Percentiles rank a stretch among this genome's conserved stretches.
These are phyloP conservation scores for Sonneratia caseolaris DNA, from an alignment of 345 rosid species.

Conservation along the genomic window DNA sequence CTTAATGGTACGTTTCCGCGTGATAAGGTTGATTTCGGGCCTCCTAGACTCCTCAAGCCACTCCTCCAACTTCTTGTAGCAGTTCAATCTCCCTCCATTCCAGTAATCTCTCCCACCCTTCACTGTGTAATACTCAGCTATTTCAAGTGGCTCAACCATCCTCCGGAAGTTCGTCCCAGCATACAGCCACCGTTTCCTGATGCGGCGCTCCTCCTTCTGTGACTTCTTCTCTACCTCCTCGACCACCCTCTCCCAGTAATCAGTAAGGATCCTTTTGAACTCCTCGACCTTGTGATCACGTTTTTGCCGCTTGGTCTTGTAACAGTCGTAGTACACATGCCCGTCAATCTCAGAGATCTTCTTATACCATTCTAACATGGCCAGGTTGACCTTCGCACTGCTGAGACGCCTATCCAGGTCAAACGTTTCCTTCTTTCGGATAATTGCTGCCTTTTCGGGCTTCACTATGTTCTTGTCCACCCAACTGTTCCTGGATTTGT, in stretches of 20 bases:
- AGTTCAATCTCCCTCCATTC: conserved; percentile 32
- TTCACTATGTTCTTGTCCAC: neutral
- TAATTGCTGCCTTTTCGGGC: conserved; percentile 5
- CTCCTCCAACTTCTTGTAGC: conserved; percentile 35
- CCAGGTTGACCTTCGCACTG: conserved; percentile 31
- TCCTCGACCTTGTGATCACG: neutral
- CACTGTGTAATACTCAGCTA: conserved; percentile 45
- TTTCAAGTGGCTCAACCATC: conserved; percentile 67
- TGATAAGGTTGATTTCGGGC: neutral
- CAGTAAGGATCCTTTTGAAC: conserved; percentile 21
- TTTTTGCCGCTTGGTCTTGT: conserved; percentile 11
- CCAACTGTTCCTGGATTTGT: neutral
- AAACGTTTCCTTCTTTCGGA: conserved; percentile 10
- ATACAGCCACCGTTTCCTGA: conserved; percentile 27
- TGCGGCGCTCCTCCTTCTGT: conserved; percentile 22
- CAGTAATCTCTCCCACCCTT: conserved; percentile 20
- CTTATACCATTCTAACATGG: conserved; percentile 52
- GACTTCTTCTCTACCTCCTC: conserved; percentile 44
- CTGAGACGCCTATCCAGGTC: conserved; percentile 26
- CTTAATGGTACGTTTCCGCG: conserved; percentile 17
- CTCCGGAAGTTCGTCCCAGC: conserved; percentile 51
- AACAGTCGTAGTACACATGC: conserved; percentile 57
- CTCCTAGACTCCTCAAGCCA: conserved; percentile 26
- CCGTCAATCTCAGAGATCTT: conserved; percentile 19
- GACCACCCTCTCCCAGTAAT: conserved; percentile 41